phyloP scores from a whole-genome alignment of 352 stramenopile species.

The Globisporangium paddicum region DNA sequence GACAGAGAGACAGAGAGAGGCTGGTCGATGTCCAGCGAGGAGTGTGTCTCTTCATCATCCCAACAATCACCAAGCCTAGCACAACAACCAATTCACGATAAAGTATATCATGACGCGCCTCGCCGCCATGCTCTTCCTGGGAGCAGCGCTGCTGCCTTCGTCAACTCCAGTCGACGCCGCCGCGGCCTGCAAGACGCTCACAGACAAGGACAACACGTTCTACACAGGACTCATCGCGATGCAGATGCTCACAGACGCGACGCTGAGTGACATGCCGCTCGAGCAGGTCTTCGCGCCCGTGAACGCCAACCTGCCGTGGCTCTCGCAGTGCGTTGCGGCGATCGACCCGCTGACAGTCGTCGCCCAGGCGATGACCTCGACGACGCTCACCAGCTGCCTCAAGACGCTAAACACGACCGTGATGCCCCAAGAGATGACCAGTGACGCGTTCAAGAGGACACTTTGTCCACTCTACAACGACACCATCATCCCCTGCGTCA shows the following conservation, averaged over 20 bases:
- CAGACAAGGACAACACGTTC: slow-evolving; percentile 17
- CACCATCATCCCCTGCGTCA: slow-evolving; percentile 30
- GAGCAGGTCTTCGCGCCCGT: slow-evolving; percentile 19
- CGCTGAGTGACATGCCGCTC: slow-evolving; percentile 11
- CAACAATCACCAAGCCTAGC: not conserved
- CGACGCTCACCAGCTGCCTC: slow-evolving; percentile 21
- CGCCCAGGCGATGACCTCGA: slow-evolving; percentile 12
- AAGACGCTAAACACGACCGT: slow-evolving; percentile 15
- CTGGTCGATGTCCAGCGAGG: not conserved
- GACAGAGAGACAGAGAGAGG: not conserved
- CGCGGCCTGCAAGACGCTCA: slow-evolving; percentile 18
- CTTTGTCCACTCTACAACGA: slow-evolving; percentile 26
- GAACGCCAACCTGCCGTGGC: slow-evolving; percentile 23
- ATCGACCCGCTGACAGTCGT: slow-evolving; percentile 26
- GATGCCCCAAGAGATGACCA: slow-evolving; percentile 4
- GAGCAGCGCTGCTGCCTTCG: not conserved
- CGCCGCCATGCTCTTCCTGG: not conserved
- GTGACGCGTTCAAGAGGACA: slow-evolving; percentile 5
- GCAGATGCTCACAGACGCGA: not conserved
- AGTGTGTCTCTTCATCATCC: not conserved
- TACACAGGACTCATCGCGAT: slow-evolving; percentile 1
- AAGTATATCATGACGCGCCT: not conserved
- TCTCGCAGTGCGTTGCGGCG: slow-evolving; percentile 36
- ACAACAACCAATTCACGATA: too few relatives aligned
- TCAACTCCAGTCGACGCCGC: not conserved